Evolutionary conservation across 1,139 yeast genomes (phyloP), one percentile per base, ranked within the genome.

Genomic region (Meyerozyma smithsonii): DNA sequence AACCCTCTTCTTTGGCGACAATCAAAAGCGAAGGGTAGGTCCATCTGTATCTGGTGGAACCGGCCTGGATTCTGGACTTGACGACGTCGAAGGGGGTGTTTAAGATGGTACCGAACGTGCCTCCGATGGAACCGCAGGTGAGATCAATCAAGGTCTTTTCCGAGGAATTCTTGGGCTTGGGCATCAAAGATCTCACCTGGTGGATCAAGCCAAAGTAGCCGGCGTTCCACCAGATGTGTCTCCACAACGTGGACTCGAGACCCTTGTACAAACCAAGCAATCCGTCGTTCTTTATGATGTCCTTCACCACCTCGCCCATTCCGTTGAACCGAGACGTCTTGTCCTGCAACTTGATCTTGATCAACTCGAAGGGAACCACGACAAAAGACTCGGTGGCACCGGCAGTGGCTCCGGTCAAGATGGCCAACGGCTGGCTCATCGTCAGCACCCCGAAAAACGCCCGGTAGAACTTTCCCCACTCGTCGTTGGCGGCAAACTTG

Each of bases 31-130:
- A 78, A 34, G 97, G 97, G 47, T 82, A 58, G 21, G 97, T 81
- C 97, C 98, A 92, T 64, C 78, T 84, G 69, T 92, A 92, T 66
- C 85, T 88, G 38, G 79, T 72, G 40, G 87, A 78, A 41, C 95
- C 84, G 59, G 89, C 90, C 67, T 92, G 99, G 55, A 94, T 87
- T 71, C 98, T 81, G 23, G 96, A 87, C 72, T 94, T 94, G 54
- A 92, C 97, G 40, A 94, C 98, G 62, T 94, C 99, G 55, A 90
- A 89, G 32, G 99, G 98, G 28, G 97, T 94, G 70, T 92, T 92
- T 56, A 92, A 66, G 47, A 87, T 58, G 14, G 97, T 90, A 71
- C 98, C 98, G 49, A 87, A 78, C 39, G 96, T 89, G 63, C 99
- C 98, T 69, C 98, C 98, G 59, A 90, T 77, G 35, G 94, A 72